phyloP scores from a whole-genome alignment of 495 filamentous ascomycete genomes.

The Geopyxis carbonaria region DNA sequence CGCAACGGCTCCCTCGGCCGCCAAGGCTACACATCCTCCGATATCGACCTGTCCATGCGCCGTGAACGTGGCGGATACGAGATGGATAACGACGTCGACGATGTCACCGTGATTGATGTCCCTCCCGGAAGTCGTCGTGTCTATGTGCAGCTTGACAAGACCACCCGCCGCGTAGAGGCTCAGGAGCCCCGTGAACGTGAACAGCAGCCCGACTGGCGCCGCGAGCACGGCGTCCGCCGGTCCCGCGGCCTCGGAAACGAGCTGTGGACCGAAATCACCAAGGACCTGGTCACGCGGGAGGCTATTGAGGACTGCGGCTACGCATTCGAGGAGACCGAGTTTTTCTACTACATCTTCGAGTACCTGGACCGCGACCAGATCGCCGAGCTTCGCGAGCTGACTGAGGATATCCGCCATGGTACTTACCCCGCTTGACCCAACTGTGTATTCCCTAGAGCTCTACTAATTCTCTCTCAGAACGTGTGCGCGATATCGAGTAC shows the following conservation, averaged over 20 bases:
- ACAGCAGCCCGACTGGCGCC: slow-evolving; percentile 54
- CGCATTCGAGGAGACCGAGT: slow-evolving; percentile 79
- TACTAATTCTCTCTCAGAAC: slow-evolving; percentile 28
- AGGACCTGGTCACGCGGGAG: slow-evolving; percentile 73
- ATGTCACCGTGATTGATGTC: slow-evolving; percentile 55
- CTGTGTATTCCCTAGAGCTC: slow-evolving; percentile 8
- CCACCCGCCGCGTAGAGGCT: slow-evolving; percentile 23
- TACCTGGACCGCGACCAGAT: slow-evolving; percentile 81
- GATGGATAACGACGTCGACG: slow-evolving; percentile 45
- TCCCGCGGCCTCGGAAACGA: slow-evolving; percentile 40
- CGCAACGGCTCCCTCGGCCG: slow-evolving; percentile 16
- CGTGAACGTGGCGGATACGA: slow-evolving; percentile 23
- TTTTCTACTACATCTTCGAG: slow-evolving; percentile 81
- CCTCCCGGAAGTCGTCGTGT: slow-evolving; percentile 63
- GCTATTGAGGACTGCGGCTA: slow-evolving; percentile 74
- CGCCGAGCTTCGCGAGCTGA: slow-evolving; percentile 58
- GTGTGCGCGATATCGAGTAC: slow-evolving; percentile 65
- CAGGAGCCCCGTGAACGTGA: slow-evolving; percentile 4
- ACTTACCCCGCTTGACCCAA: slow-evolving; percentile 23
- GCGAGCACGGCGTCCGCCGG: slow-evolving; percentile 57
- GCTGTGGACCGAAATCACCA: slow-evolving; percentile 96
- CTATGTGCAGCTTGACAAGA: slow-evolving; percentile 53
- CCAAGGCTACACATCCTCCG: slow-evolving; percentile 30
- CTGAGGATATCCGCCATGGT: slow-evolving; percentile 66
- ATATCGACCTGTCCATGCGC: slow-evolving; percentile 27